A percentile compares a stretch with the other conserved stretches of the same genome.
These are phyloP conservation scores for Chalara sp. DNA, from an alignment of 2,329 filamentous ascomycete species.

Conservation along the genomic window DNA sequence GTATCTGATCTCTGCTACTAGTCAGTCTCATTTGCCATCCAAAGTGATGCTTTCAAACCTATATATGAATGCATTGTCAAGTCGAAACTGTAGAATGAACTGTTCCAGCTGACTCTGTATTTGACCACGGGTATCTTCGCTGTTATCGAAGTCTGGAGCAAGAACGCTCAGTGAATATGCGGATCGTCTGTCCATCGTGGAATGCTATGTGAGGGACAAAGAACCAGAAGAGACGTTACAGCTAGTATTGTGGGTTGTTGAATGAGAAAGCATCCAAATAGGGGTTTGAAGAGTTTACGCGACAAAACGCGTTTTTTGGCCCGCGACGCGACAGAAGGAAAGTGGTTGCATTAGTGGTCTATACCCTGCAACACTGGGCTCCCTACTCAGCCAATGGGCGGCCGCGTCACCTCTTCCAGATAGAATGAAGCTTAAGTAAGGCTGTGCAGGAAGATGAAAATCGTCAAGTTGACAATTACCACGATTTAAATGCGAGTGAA, in stretches of 20 bases:
- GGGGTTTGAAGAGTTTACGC: background rate
- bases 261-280: background rate
- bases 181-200: slow-evolving; percentile 75
- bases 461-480: no score
- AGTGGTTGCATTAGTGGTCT: slow-evolving; percentile 7
- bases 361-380: no score
- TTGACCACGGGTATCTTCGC: slow-evolving; percentile 58
- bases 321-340: slow-evolving; percentile 9
- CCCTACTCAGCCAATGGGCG: no score
- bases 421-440: no score
- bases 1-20: slow-evolving; percentile 72
- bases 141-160: slow-evolving; percentile 57
- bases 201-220: background rate
- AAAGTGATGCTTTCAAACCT: slow-evolving; percentile 46
- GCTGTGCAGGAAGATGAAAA: no score
- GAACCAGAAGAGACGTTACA: background rate
- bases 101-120: slow-evolving; percentile 76
- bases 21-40: background rate
- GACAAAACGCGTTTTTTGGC: background rate
- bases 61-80: slow-evolving; percentile 94
- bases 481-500: no score
- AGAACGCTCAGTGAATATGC: slow-evolving; percentile 82
- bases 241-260: background rate
- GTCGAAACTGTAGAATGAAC: slow-evolving; percentile 88
- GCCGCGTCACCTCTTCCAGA: no score